Evolutionary conservation across 2,329 filamentous ascomycete genomes (phyloP).

Genomic region (Tolypocladium cylindrosporum): DNA sequence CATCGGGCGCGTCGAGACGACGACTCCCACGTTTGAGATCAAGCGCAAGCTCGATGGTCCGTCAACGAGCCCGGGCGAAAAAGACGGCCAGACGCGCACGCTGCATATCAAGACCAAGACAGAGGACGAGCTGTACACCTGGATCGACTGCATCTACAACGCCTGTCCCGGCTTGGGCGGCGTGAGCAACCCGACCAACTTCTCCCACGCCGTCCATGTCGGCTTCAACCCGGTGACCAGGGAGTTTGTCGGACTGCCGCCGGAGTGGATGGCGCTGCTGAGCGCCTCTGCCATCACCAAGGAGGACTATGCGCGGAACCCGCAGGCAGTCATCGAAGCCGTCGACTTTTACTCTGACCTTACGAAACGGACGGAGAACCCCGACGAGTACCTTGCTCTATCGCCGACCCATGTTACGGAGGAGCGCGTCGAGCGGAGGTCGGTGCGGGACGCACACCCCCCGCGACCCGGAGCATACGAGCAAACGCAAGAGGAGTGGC

Average conservation of each 20-base stretch:
- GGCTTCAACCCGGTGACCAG: conserved; percentile 93
- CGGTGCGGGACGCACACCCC: conserved; percentile 27
- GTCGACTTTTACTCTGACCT: conserved; percentile 81
- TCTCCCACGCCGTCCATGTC: conserved; percentile 92
- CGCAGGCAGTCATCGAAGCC: conserved; percentile 73
- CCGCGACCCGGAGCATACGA: neutral
- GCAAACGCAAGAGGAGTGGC: neutral
- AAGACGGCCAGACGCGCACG: conserved; percentile 72
- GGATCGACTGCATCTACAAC: conserved; percentile 97
- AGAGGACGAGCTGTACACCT: conserved; percentile 95
- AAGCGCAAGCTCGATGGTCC: conserved; percentile 61
- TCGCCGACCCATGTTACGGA: conserved; percentile 56
- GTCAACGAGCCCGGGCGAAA: conserved; percentile 63
- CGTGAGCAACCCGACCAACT: conserved; percentile 97
- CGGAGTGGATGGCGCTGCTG: conserved; percentile 93
- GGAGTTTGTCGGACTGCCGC: conserved; percentile 86
- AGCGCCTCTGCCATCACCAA: conserved; percentile 96
- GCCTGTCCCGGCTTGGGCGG: conserved; percentile 97
- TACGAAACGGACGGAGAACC: conserved; percentile 64
- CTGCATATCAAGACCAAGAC: conserved; percentile 89
- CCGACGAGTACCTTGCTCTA: conserved; percentile 55
- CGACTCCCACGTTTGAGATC: conserved; percentile 89
- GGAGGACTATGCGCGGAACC: conserved; percentile 96
- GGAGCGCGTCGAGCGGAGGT: conserved; percentile 39
- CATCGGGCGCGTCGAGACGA: conserved; percentile 82